Evolutionary conservation across 352 stramenopile species (phyloP), one percentile per base, ranked within the genome.

Genomic region (Globisporangium spinosum): DNA sequence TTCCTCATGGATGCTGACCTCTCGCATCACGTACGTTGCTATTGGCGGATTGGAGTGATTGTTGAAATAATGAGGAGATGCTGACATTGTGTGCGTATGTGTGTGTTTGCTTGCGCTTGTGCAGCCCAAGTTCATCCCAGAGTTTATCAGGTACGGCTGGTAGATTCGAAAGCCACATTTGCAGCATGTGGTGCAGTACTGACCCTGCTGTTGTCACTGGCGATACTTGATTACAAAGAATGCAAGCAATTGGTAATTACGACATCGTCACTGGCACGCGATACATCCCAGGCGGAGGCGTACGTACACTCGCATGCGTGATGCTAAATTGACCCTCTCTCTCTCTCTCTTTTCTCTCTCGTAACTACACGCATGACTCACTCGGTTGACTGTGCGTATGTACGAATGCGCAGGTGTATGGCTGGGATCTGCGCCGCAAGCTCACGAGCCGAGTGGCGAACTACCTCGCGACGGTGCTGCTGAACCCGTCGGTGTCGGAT

Each of bases 1-100:
- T 92, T 99, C 76, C 83, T 99, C 49, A 99, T 99, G 97, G 97
- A 99, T 82, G 97, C 97, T 22, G 97, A 99, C 79, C 85, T 99
- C 40, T 98, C 91, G 65, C 97, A 99, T 78, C 97, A 99, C 82
- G 88, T 96, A 70, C 54, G 70, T 72, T 20, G 7, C 35, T 0
- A 34, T 58, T 20, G 23, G 4, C 29, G 29, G 4, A 32, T 32
- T 32, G 43, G 6, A 5, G 6, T 10, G 1, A 51, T 51, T 51
- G 17, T 51, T 22, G 17, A n/a, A 4, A 51, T 51, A 4, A 12
- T 12, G 5, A 22, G 5, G 17, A 51, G 3, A 53, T n/a, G 7
- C 7, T 49, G 23, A 17, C 2, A 63, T 17, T 29, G 13, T 54
- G 23, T 55, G 45, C 5, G 15, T 73, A 22, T 3, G 56, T 56